Percentiles rank a stretch among this genome's conserved stretches.
phyloP scores from a whole-genome alignment of 768 basidiomycete species.

The Hericium coralloides region DNA sequence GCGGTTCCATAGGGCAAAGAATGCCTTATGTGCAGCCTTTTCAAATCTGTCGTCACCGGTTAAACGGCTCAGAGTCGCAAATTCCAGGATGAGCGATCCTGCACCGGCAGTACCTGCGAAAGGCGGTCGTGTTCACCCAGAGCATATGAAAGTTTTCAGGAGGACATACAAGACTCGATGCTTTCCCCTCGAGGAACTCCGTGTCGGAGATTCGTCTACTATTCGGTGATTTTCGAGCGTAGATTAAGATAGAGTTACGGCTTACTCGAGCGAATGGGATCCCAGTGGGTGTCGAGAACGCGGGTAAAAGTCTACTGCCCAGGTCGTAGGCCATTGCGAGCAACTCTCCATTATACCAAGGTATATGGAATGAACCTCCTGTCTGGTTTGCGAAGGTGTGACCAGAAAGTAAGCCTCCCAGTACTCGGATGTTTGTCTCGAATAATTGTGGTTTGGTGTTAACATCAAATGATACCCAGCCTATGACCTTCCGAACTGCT shows the following conservation, averaged over 20 bases:
- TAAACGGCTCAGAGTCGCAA: slow-evolving; percentile 84
- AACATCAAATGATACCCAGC: slow-evolving; percentile 84
- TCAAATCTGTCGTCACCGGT: slow-evolving; percentile 89
- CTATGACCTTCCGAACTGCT: slow-evolving; percentile 77
- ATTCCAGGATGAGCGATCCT: slow-evolving; percentile 88
- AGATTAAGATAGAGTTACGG: slow-evolving; percentile 3
- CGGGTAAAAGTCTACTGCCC: slow-evolving; percentile 78
- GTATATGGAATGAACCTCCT: slow-evolving; percentile 61
- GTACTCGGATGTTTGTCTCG: slow-evolving; percentile 89
- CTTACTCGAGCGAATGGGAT: slow-evolving; percentile 84
- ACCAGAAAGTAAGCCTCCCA: slow-evolving; percentile 84
- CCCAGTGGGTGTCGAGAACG: slow-evolving; percentile 87
- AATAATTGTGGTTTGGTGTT: slow-evolving; percentile 98
- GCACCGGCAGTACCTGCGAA: slow-evolving; percentile 79
- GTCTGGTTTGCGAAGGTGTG: slow-evolving; percentile 71
- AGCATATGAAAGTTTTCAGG: neutral
- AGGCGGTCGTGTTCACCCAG: neutral
- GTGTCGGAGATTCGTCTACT: slow-evolving; percentile 73
- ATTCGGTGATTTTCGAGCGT: slow-evolving; percentile 3
- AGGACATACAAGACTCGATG: slow-evolving; percentile 71
- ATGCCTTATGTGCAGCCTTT: slow-evolving; percentile 81
- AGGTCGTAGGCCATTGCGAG: slow-evolving; percentile 80
- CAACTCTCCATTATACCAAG: slow-evolving; percentile 81
- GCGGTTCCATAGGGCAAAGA: slow-evolving; percentile 90
- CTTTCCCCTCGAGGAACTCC: slow-evolving; percentile 74